Conservation (phyloP, 2,329 filamentous ascomycete genomes). For the Escovopsis weberi region DNA sequence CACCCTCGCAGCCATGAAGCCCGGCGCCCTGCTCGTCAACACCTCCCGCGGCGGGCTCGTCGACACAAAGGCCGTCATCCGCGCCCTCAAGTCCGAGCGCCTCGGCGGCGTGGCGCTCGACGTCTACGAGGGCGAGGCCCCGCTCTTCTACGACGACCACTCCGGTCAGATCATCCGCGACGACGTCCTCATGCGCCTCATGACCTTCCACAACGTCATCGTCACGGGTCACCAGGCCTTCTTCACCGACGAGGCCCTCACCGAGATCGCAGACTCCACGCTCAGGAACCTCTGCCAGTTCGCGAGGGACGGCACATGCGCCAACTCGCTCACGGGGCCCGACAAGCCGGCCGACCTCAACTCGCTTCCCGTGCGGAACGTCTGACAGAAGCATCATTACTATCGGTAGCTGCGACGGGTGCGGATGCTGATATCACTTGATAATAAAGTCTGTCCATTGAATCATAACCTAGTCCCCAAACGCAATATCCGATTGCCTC, state of each 20-base stretch:
- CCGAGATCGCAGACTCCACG: constrained; percentile 47
- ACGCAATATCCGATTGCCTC: too few species aligned
- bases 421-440: too few species aligned
- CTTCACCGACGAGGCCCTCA: constrained; percentile 50
- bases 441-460: too few species aligned
- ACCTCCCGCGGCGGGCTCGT: constrained; percentile 53
- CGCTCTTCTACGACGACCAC: constrained; percentile 51
- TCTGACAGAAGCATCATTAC: constrained; percentile 6
- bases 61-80: constrained; percentile 43
- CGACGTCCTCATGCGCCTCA: constrained; percentile 48
- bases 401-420: neutral
- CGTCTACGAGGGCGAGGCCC: constrained; percentile 52
- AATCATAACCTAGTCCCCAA: too few species aligned
- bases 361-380: constrained; percentile 9
- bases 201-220: constrained; percentile 54
- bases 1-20: constrained; percentile 41
- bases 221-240: constrained; percentile 56
- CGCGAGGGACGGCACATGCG: constrained; percentile 14
- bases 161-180: constrained; percentile 51
- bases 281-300: constrained; percentile 40
- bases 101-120: constrained; percentile 51
- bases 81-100: constrained; percentile 43
- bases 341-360: neutral
- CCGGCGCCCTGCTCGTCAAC: constrained; percentile 48
- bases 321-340: constrained; percentile 19